phyloP scores from a whole-genome alignment of 441 rosid genomes.

The Rhodomyrtus psidioides region DNA sequence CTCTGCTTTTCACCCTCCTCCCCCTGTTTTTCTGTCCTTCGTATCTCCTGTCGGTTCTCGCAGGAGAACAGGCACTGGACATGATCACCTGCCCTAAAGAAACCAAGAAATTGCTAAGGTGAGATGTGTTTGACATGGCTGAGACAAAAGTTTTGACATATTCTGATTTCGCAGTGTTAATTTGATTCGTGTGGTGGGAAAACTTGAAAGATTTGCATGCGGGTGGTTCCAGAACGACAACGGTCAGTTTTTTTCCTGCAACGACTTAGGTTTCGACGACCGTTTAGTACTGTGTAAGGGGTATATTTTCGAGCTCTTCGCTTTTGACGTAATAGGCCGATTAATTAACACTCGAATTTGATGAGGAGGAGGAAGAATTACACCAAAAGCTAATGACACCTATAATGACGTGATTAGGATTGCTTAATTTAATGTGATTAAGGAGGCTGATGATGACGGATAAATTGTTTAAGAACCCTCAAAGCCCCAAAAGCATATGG shows the following conservation, averaged over 20 bases:
- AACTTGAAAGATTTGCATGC: background rate
- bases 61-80: background rate
- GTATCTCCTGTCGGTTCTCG: background rate
- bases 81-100: too few relatives aligned
- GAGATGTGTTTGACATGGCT: background rate
- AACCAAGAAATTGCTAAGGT: background rate
- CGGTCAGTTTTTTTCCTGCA: background rate
- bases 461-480: background rate
- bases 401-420: background rate
- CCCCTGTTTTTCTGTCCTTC: background rate
- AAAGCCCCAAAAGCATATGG: background rate
- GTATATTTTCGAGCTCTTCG: background rate
- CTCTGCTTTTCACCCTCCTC: background rate
- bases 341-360: background rate
- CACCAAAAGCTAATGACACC: background rate
- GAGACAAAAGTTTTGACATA: background rate
- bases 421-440: background rate
- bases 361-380: background rate
- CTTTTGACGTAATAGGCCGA: too few relatives aligned
- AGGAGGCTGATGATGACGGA: background rate
- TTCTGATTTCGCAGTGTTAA: background rate
- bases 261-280: background rate
- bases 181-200: background rate
- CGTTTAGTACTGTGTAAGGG: background rate
- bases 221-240: rapidly evolving